Percentiles rank a stretch among this genome's conserved stretches.
Conservation (phyloP, 2,329 filamentous ascomycete species). For the Huntiella abstrusa region DNA sequence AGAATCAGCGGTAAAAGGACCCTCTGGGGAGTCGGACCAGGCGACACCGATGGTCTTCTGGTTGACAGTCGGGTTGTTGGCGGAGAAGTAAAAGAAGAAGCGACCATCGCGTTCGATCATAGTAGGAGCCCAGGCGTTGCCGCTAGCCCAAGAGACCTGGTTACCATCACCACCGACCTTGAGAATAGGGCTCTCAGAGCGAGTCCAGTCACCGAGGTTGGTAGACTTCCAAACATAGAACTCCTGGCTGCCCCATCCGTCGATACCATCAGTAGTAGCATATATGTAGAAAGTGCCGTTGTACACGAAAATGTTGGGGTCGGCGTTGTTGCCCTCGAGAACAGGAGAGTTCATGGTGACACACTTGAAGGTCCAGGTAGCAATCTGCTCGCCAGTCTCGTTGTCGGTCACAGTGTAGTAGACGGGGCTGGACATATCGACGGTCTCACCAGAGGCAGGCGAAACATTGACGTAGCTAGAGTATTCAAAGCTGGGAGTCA, state of each 20-base stretch:
- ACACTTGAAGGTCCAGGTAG: constrained; percentile 2
- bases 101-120: constrained; percentile 39
- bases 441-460: constrained; percentile 12
- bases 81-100: constrained; percentile 46
- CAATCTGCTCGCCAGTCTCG: background rate
- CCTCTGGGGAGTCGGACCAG: constrained; percentile 33
- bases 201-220: constrained; percentile 25
- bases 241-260: constrained; percentile 26
- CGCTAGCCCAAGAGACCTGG: constrained; percentile 44
- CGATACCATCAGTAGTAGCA: constrained; percentile 26
- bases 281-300: constrained; percentile 28
- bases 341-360: constrained; percentile 18
- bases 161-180: constrained; percentile 25
- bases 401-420: constrained; percentile 12
- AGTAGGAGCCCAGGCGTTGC: constrained; percentile 49
- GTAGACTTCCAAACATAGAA: constrained; percentile 29
- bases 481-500: constrained; percentile 13
- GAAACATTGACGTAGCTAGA: constrained; percentile 12
- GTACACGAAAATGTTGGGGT: constrained; percentile 28
- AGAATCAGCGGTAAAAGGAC: constrained; percentile 37
- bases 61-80: constrained; percentile 32
- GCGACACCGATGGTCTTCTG: constrained; percentile 44
- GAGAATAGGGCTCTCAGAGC: constrained; percentile 23
- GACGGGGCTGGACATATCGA: constrained; percentile 12
- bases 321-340: constrained; percentile 23